Evolutionary conservation across 306 rosid species (phyloP), one percentile per base, ranked within the genome.

Genomic region (Erythrophleum fordii): DNA sequence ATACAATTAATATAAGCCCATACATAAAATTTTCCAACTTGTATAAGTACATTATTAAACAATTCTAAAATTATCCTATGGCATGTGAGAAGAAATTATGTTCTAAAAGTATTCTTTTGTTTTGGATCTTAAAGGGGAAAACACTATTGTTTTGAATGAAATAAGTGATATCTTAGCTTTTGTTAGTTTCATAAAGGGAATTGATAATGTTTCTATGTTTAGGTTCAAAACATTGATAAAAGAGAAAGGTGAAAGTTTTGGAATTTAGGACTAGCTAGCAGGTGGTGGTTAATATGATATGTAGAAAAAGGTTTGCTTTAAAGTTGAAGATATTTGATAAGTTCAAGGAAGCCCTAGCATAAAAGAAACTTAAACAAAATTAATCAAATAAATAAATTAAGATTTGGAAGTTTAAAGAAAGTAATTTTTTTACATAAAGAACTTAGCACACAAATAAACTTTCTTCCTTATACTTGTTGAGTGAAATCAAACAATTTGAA

Each of bases 221-320:
- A n/a, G n/a, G n/a, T 52, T 77, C 31, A 17, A 39, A 53, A 59
- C 62, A 75, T 74, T 79, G 61, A n/a, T n/a, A n/a, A n/a, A n/a
- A 61, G 44, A 67, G 31, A n/a, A n/a, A n/a, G n/a, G 25, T 75
- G 26, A 41, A 45, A 18, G 20, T 82, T 23, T 41, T 79, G 11
- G 45, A 49, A 34, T 73, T 78, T n/a, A n/a, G n/a, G n/a, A 72
- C 64, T 64, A 22, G 76, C n/a, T 25, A 55, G 72, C 77, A 55
- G 37, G 48, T 18, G 80, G 62, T 28, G 22, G 22, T 71, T n/a
- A n/a, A n/a, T n/a, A 8, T 72, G 29, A 29, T 45, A 12, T 48
- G 46, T 69, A 39, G 22, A 31, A 35, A 3, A 8, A 1, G 35
- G 28, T 82, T 78, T 53, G 23, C n/a, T 65, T 46, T 70, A 26